Evolutionary conservation across 75 land plant species (phyloP), one percentile per base, ranked within the genome.

Genomic region (Larix kaempferi): DNA sequence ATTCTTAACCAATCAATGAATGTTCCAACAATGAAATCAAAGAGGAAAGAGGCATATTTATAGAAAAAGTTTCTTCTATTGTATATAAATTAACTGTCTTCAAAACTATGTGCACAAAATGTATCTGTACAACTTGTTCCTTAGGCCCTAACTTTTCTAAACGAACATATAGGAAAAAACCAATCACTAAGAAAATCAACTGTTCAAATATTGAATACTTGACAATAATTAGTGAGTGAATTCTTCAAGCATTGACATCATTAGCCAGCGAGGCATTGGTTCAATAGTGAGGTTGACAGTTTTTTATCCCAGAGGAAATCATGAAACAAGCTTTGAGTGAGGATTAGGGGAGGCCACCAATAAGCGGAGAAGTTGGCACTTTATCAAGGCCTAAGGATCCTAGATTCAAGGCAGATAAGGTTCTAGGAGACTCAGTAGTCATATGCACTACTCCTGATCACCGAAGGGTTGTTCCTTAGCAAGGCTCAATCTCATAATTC

Each of bases 151-250:
- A 41, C 35, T 41, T 19, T 41, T 69, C 49, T 69, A 44, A 39
- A 41, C 11, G 23, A 69, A 35, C n/a, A 69, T 41, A 41, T 49
- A 69, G 11, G n/a, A 41, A 41, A n/a, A 41, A 69, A 41, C 2
- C 52, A 69, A 22, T 39, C 11, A 69, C 14, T 27, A 62, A 69
- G 54, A 69, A 11, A 69, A 41, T 16, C 0, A 39, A 41, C n/a
- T 41, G n/a, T 69, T 69, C 35, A 69, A 37, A 69, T 8, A 37
- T 37, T 41, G 52, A 69, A 49, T 22, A 69, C 2, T 21, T 69
- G 73, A 39, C n/a, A 69, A 13, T 69, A 44, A 41, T 41, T 69
- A n/a, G 73, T 44, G 41, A 69, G 52, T 41, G 52, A n/a, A 41
- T 7, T 7, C 52, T 69, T 62, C 8, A 62, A 41, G 41, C 21